Evolutionary conservation across 371 early-diverging fungal genomes (phyloP), one percentile per base, ranked within the genome.

Genomic region (Vairimorpha ceranae): DNA sequence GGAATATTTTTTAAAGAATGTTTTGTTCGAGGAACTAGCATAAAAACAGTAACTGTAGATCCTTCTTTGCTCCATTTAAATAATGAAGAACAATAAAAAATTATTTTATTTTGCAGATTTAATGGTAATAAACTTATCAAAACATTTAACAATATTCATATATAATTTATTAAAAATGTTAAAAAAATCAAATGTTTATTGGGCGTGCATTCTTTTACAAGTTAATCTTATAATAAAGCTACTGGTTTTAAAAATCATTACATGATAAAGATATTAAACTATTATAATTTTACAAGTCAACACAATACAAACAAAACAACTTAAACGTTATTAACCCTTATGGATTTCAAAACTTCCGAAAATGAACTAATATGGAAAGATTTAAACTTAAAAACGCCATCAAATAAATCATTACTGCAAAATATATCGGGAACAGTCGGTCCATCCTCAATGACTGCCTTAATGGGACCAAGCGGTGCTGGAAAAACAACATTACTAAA

Each of bases 401-500:
- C 27, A 33, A 52, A 59, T 19, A 72, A 72, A 33, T 15, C 21
- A 10, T 21, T 77, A 21, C 64, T 79, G 10, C 86, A 87, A 54
- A 75, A 85, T 30, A 56, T 90, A 2, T 85, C 84, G 36, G 76
- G 88, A 8, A 65, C 76, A 0, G 88, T 91, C 67, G 87, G 86
- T 8, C 76, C 85, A 17, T 85, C 85, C 41, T 84, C 87, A 51
- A 83, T 86, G 51, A 88, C 89, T 7, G 87, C 90, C 35, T 83
- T 90, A 17, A 87, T 89, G 72, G 91, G 92, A 2, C 83, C 87
- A 3, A 88, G 88, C 33, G 91, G 92, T 12, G 91, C 91, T 66
- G 93, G 93, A 59, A 93, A 93, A 82, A 89, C 91, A 0, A 90
- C 92, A 0, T 84, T 92, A 0, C 72, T 91, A 70, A 92, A 93